Evolutionary conservation across 2,329 filamentous ascomycete genomes (phyloP).

Genomic region (Fusarium compactum): DNA sequence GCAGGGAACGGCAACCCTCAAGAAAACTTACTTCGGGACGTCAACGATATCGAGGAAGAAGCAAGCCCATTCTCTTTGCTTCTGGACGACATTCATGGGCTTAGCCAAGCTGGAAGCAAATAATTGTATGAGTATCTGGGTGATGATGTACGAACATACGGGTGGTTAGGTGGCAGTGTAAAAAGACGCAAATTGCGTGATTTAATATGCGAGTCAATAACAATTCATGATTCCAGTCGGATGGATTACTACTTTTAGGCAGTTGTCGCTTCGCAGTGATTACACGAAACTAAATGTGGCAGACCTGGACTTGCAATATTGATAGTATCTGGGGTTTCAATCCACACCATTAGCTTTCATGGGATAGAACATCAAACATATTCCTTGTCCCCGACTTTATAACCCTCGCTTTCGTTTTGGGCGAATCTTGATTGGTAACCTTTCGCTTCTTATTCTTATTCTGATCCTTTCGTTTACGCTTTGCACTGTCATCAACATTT

Average conservation of each 20-base stretch:
- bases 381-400: constrained; percentile 33
- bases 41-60: constrained; percentile 51
- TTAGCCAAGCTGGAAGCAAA: constrained; percentile 9
- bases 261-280: not conserved
- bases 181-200: constrained; percentile 1
- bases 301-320: not conserved
- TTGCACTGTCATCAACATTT: not conserved
- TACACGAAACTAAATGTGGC: not conserved
- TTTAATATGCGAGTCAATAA: not conserved
- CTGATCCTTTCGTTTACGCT: not conserved
- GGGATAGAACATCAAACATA: constrained; percentile 44
- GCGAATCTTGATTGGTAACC: constrained; percentile 7
- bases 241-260: not conserved
- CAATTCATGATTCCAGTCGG: not conserved
- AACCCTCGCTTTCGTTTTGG: constrained; percentile 1
- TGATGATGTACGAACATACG: constrained; percentile 20
- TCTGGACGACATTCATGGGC: constrained; percentile 53
- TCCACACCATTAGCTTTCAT: constrained; percentile 18
- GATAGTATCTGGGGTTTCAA: not conserved
- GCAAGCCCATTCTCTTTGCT: constrained; percentile 44
- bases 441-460: constrained; percentile 27
- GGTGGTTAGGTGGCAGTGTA: constrained; percentile 21
- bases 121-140: constrained; percentile 30
- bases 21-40: constrained; percentile 67
- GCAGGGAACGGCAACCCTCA: constrained; percentile 57